Evolutionary conservation across 441 rosid species (phyloP).

Genomic region (Syzygium syzygioides): DNA sequence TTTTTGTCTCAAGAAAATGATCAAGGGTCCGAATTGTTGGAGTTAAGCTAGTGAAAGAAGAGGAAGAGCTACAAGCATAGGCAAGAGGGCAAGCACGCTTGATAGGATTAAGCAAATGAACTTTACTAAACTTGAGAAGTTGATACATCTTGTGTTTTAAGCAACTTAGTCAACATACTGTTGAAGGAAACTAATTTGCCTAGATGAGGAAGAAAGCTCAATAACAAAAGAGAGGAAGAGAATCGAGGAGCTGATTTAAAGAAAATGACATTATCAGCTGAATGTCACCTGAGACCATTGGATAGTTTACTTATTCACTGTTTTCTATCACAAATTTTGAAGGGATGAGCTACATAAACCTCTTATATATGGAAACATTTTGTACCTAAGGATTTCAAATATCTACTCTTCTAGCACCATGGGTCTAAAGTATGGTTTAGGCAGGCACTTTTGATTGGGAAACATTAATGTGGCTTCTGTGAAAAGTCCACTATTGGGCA

Average conservation of each 20-base stretch:
- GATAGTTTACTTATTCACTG: not conserved
- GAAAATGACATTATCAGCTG: not conserved
- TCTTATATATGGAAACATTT: not conserved
- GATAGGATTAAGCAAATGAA: not conserved
- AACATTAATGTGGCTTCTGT: not conserved
- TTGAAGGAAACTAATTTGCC: not conserved
- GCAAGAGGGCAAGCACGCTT: not conserved
- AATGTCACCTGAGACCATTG: not conserved
- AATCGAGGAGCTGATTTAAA: not conserved
- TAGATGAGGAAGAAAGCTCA: not conserved
- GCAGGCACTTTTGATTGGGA: not conserved
- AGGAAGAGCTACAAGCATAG: not conserved
- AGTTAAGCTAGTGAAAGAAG: not conserved
- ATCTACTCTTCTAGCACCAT: not conserved
- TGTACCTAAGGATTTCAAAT: not conserved
- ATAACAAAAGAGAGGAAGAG: not conserved
- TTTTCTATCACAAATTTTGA: not conserved
- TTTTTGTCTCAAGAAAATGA: not conserved
- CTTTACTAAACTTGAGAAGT: not conserved
- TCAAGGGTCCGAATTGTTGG: not conserved
- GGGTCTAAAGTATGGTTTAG: not conserved
- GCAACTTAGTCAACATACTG: not conserved
- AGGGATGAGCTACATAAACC: not conserved
- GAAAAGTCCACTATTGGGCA: not conserved
- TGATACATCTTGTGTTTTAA: not conserved